phyloP scores from a whole-genome alignment of 1,284 basidiomycete genomes.

The Trichosporon sp. region DNA sequence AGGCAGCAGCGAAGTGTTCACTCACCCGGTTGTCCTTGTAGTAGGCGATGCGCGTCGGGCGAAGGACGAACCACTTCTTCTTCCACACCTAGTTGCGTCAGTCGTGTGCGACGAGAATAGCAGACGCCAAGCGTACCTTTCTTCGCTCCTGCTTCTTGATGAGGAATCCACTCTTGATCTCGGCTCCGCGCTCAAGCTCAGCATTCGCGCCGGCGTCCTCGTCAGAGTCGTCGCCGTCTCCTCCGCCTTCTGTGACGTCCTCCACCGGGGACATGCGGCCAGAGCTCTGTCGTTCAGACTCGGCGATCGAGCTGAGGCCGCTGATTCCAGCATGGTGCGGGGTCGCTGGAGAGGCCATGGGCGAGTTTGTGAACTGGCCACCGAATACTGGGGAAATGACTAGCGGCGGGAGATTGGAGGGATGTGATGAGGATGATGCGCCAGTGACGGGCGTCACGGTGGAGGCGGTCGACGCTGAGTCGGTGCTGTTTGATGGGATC shows the following conservation, averaged over 20 bases:
- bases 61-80: conserved; percentile 95
- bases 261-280: neutral
- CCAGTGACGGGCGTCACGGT: conserved; percentile 54
- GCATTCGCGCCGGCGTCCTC: conserved; percentile 49
- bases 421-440: conserved; percentile 74
- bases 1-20: neutral
- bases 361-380: conserved; percentile 15
- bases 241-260: conserved; percentile 52
- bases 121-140: conserved; percentile 61
- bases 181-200: conserved; percentile 62
- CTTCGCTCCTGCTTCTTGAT: conserved; percentile 94
- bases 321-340: conserved; percentile 14
- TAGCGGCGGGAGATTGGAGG: conserved; percentile 44
- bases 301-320: conserved; percentile 34
- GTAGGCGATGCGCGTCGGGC: conserved; percentile 86
- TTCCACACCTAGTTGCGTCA: conserved; percentile 62
- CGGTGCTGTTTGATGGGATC: neutral
- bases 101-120: neutral
- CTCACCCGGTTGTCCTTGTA: conserved; percentile 79
- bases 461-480: neutral
- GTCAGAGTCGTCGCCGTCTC: conserved; percentile 67
- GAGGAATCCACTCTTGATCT: conserved; percentile 85
- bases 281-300: conserved; percentile 18
- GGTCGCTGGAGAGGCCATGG: conserved; percentile 26
- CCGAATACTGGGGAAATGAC: conserved; percentile 23